Conservation (phyloP, 768 basidiomycete genomes). For the Boletus reticuloceps region DNA sequence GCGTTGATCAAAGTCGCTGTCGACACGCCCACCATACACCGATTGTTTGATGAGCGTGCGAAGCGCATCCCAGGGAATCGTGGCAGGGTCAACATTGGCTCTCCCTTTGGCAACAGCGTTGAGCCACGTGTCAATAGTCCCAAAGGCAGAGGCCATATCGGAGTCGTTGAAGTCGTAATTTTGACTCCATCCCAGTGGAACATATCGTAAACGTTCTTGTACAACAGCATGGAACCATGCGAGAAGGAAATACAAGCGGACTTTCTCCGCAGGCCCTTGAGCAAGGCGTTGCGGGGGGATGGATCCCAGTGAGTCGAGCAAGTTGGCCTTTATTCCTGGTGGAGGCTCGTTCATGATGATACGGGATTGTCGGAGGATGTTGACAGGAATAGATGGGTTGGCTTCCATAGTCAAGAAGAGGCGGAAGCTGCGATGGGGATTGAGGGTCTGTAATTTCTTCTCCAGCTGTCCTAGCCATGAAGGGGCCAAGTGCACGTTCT, state of each 20-base stretch:
- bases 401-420: conserved; percentile 99
- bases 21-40: conserved; percentile 91
- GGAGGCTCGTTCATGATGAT: conserved; percentile 99
- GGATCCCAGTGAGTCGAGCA: conserved; percentile 81
- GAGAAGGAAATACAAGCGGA: conserved; percentile 90
- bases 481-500: conserved; percentile 96
- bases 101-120: conserved; percentile 76
- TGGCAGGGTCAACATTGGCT: conserved; percentile 87
- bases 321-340: conserved; percentile 94
- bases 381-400: conserved; percentile 91
- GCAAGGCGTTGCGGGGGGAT: conserved; percentile 70
- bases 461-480: conserved; percentile 95
- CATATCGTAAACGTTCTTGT: conserved; percentile 94
- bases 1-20: conserved; percentile 93
- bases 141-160: conserved; percentile 90
- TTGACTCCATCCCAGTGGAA: conserved; percentile 96
- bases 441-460: conserved; percentile 92
- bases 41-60: conserved; percentile 92
- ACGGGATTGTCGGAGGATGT: conserved; percentile 93
- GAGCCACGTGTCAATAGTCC: conserved; percentile 92
- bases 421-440: conserved; percentile 88
- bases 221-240: conserved; percentile 99
- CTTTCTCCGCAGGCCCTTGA: conserved; percentile 90
- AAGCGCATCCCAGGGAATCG: conserved; percentile 95
- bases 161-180: conserved; percentile 99